A percentile compares a stretch with the other conserved stretches of the same genome.
Conservation (phyloP, 441 rosid species). For the Hura crepitans region DNA sequence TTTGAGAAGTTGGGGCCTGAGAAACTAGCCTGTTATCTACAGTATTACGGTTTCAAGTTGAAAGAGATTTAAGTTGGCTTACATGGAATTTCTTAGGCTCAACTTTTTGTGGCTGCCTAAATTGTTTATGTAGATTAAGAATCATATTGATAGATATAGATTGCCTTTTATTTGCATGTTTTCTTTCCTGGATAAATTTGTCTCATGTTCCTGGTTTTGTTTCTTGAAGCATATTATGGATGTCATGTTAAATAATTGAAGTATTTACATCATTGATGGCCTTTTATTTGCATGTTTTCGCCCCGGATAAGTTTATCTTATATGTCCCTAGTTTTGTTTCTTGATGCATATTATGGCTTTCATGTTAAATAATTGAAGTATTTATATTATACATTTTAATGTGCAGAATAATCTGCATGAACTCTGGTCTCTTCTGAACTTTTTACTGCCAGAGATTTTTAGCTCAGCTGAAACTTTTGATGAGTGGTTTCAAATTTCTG, state of each 20-base stretch:
- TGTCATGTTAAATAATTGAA: constrained; percentile 9
- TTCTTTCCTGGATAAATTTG: background rate
- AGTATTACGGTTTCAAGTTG: background rate
- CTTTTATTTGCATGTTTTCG: background rate
- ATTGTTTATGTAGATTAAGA: background rate
- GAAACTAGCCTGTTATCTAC: background rate
- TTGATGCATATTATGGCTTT: background rate
- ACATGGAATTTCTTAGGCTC: background rate
- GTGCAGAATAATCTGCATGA: constrained; percentile 98
- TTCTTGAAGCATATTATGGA: background rate
- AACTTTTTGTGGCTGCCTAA: background rate
- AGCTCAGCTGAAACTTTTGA: constrained; percentile 99
- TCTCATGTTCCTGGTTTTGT: background rate
- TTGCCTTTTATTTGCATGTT: background rate
- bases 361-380: constrained; percentile 8
- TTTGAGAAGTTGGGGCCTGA: background rate
- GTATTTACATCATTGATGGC: background rate
- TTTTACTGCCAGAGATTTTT: constrained; percentile 88
- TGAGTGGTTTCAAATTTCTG: constrained; percentile 99
- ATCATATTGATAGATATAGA: too few species aligned
- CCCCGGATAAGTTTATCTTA: background rate
- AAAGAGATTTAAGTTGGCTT: constrained; percentile 1
- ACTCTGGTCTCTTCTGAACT: constrained; percentile 97
- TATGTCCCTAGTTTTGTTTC: background rate
- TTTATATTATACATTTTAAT: constrained; percentile 19